Base-by-base conservation (phyloP, 768 basidiomycete genomes). In the Trametes punicea region DNA sequence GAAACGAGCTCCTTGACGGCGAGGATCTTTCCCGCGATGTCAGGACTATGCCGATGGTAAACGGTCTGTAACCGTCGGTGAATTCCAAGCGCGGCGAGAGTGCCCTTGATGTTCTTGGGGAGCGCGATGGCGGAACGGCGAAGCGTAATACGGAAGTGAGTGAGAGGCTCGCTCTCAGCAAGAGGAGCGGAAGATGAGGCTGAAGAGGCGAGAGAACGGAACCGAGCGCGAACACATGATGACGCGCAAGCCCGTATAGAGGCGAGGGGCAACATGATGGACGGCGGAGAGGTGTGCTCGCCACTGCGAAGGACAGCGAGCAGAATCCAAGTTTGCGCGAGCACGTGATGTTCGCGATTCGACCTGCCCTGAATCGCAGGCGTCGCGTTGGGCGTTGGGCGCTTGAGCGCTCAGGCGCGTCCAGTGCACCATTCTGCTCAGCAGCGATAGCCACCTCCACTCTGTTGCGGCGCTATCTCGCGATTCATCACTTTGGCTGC, bases 121-220 rank as follows among this genome's bases (percentile, higher is more conserved):
- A 96, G 81, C 0, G 91, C 87, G 59, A 95, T 94, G 46, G 84
- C 87, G 5, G 93, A 95, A 52, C 94, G 88, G 9, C 81, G 81
- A 26, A 95, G 84, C 18, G 93, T 96, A 64, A 98, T 87, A 75
- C 89, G 90, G 76, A 81, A 94, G 71, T 96, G 90, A 0, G 93
- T 91, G 27, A 71, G 74, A 50, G 77, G 73, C 42, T 61, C 63
- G 31, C 50, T 27, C 8, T 47, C 18, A 7, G 60, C 47, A 6
- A 49, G 20, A 33, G 57, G 21, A 8, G 57, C 27, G 16, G 54
- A 45, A 1, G 59, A n/a, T 13, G 51, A 1, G 8, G 51, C 33
- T 2, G 58, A 29, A 9, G 45, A 42, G 1, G 61, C 54, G 16
- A 55, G 18, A 1, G 46, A 16, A 50, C 55, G 51, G 25, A 26